Evolutionary conservation across 176 grass and related monocot genomes (phyloP).

Genomic region (Oryza glumipatula): DNA sequence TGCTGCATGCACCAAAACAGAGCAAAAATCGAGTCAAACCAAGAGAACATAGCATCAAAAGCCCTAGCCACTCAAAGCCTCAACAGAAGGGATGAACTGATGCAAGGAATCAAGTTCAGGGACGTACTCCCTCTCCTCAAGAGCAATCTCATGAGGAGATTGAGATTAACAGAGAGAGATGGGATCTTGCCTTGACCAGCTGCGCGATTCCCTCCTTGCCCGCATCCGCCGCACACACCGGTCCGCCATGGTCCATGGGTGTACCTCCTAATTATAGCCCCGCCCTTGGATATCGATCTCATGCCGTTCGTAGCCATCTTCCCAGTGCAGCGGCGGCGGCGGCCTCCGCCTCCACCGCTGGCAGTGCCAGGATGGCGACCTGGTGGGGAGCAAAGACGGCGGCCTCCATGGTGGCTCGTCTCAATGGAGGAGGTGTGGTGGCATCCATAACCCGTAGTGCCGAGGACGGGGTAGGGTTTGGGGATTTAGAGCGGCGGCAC

Average conservation of each 20-base stretch:
- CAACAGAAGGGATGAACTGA: no score
- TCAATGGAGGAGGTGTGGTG: no score
- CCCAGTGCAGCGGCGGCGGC: neutral
- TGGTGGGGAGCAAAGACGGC: constrained; percentile 32
- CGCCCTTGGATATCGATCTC: neutral
- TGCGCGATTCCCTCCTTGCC: neutral
- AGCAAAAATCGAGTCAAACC: constrained; percentile 15
- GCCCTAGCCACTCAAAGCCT: neutral
- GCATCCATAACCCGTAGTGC: no score
- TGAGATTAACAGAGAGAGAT: no score
- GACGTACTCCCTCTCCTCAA: constrained; percentile 34
- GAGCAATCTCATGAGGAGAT: neutral
- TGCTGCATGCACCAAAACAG: constrained; percentile 36
- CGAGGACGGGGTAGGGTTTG: no score
- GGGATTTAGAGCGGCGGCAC: no score
- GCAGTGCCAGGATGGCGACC: constrained; percentile 18
- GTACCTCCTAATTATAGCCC: constrained; percentile 38
- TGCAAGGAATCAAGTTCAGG: neutral
- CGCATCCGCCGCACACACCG: neutral
- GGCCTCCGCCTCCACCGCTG: neutral
- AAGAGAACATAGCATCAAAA: constrained; percentile 16
- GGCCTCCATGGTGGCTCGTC: neutral
- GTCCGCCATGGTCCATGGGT: neutral
- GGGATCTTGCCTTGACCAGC: constrained; percentile 35
- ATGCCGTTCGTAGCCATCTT: neutral